Percentiles rank a stretch among this genome's conserved stretches.
Conservation (phyloP, 1,139 yeast species). For the Candida tropicalis region DNA sequence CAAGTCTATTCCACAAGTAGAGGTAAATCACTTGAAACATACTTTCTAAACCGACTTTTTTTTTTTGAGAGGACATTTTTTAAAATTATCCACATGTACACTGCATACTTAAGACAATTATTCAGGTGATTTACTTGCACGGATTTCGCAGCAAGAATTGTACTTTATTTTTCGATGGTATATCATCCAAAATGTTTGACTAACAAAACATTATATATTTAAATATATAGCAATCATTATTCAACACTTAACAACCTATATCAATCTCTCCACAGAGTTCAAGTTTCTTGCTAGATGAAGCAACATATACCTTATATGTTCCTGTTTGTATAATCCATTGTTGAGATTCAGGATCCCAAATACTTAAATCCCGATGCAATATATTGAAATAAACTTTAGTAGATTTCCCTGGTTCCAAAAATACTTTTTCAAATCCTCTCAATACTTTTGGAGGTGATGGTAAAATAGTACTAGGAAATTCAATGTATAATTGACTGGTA, state of each 20-base stretch:
- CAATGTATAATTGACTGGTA: conserved; percentile 61
- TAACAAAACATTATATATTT: too few relatives aligned
- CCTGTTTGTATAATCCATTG: conserved; percentile 67
- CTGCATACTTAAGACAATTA: too few relatives aligned
- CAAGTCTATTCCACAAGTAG: too few relatives aligned
- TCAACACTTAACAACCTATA: conserved; percentile 34
- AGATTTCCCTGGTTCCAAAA: conserved; percentile 45
- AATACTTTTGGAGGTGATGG: conserved; percentile 54
- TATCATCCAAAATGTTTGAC: too few relatives aligned
- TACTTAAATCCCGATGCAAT: conserved; percentile 56
- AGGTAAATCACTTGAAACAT: too few relatives aligned
- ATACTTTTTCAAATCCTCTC: conserved; percentile 63
- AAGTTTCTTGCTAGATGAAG: conserved; percentile 54
- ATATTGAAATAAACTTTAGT: conserved; percentile 47
- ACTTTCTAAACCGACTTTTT: too few relatives aligned
- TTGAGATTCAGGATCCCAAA: conserved; percentile 61
- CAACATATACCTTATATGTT: conserved; percentile 53
- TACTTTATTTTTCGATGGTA: too few relatives aligned
- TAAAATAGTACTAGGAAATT: conserved; percentile 48
- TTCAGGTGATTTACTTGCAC: too few relatives aligned
- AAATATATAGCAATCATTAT: too few relatives aligned
- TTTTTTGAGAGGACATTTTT: too few relatives aligned
- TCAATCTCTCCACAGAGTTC: conserved; percentile 53
- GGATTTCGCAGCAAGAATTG: too few relatives aligned
- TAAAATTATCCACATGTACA: too few relatives aligned